Evolutionary conservation across 2,329 filamentous ascomycete genomes (phyloP), one percentile per base, ranked within the genome.

Genomic region (Calonectria henricotiae): DNA sequence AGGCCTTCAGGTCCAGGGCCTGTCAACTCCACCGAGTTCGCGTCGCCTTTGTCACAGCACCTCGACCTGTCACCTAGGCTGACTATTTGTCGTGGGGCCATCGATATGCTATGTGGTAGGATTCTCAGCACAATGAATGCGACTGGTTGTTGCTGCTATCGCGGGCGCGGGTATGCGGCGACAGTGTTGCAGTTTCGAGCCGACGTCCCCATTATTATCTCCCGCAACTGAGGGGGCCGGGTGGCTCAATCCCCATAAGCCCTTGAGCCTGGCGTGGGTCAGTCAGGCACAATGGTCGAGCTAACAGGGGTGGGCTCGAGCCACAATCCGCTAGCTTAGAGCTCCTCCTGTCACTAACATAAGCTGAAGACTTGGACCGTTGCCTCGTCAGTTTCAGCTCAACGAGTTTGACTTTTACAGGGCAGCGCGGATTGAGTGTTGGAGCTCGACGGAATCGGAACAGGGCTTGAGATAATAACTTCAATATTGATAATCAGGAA

Each of bases 301-400:
- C 54, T 44, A 44, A 63, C 66, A 69, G 60, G 39, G 68, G 44
- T 67, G 27, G 62, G 62, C 54, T 68, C 46, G 55, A 66, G 54
- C 46, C 61, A 62, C 49, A 47, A 23, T 35, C 47, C 66, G 49
- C 70, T 72, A 62, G 68, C 44, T 68, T 72, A 62, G 70, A 49
- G 62, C 65, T 51, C 35, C 37, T 30, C 63, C 62, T 58, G 65
- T 72, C 67, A 72, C 68, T 61, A 49, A 71, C 70, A 68, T 65
- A 49, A 71, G 72, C 72, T 69, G 70, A 69, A 67, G 58, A 51
- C 65, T 67, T 71, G 62, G 49, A 60, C 41, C 17, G 20, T 65
- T 68, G 68, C 72, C 70, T 69, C 72, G 47, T 69, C 44, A 32
- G 58, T 41, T 55, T 72, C 72, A 74, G 72, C 72, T 74, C 72